Evolutionary conservation across 2,329 filamentous ascomycete species (phyloP).

Genomic region (Fulvia fulva): DNA sequence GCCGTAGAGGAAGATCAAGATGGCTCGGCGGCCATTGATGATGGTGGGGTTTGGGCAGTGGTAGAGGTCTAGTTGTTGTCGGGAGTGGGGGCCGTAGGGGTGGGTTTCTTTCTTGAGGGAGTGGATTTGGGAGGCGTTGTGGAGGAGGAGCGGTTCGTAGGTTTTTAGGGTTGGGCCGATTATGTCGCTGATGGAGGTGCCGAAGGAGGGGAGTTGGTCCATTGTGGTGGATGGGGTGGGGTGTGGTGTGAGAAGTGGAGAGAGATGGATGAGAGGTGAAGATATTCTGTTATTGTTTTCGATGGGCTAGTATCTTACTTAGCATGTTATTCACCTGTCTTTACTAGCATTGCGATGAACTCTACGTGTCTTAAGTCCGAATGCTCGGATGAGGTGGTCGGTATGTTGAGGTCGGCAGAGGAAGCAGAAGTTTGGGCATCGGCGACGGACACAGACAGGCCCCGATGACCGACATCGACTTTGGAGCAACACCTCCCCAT

Average conservation of each 20-base stretch:
- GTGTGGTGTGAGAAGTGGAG: not conserved
- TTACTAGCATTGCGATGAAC: not conserved
- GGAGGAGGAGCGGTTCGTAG: constrained; percentile 22
- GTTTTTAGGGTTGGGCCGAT: constrained; percentile 24
- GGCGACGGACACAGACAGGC: not conserved
- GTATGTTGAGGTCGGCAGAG: not conserved
- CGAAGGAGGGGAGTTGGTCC: constrained; percentile 28
- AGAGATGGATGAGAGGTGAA: not conserved
- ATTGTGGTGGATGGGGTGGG: constrained; percentile 8
- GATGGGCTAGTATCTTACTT: not conserved
- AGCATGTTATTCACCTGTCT: not conserved
- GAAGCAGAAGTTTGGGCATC: not conserved
- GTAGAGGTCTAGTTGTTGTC: constrained; percentile 42
- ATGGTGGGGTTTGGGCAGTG: constrained; percentile 20
- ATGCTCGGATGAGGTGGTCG: not conserved
- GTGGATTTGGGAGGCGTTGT: constrained; percentile 24
- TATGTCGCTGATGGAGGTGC: constrained; percentile 20
- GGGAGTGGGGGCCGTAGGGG: constrained; percentile 34
- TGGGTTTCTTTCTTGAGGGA: constrained; percentile 28
- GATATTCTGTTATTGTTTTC: no score
- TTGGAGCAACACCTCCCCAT: not conserved
- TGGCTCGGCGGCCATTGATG: constrained; percentile 20
- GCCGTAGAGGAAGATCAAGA: constrained; percentile 34
- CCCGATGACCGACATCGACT: not conserved
- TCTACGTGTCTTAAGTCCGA: not conserved